phyloP scores from a whole-genome alignment of 225 moss, liverwort and hornwort species.

The Straminergon stramineum region DNA sequence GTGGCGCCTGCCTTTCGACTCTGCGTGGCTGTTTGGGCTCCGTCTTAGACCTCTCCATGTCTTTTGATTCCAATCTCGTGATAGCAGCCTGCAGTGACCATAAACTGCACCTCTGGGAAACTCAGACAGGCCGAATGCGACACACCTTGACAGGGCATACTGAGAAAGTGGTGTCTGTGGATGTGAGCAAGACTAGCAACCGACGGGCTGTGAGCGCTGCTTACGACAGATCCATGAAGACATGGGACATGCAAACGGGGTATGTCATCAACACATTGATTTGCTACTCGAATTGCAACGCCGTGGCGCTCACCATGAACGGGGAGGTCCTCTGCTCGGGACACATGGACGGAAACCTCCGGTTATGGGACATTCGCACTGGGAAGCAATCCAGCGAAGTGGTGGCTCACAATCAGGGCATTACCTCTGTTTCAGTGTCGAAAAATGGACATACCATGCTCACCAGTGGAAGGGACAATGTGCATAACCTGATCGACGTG shows the following conservation, averaged over 20 bases:
- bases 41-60: constrained; percentile 65
- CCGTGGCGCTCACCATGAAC: constrained; percentile 66
- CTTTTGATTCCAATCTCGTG: constrained; percentile 46
- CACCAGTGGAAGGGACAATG: constrained; percentile 80
- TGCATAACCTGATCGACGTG: constrained; percentile 78
- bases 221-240: constrained; percentile 74
- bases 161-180: constrained; percentile 75
- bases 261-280: constrained; percentile 74
- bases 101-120: constrained; percentile 79
- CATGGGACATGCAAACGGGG: constrained; percentile 77
- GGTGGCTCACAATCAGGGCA: constrained; percentile 76
- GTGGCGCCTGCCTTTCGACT: constrained; percentile 19
- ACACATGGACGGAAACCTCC: constrained; percentile 83
- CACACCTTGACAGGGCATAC: constrained; percentile 81
- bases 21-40: constrained; percentile 68
- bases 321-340: constrained; percentile 79
- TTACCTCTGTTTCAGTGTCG: constrained; percentile 79
- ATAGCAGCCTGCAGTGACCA: constrained; percentile 86
- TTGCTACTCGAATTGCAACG: constrained; percentile 84
- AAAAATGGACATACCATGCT: constrained; percentile 56
- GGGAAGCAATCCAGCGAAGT: constrained; percentile 83
- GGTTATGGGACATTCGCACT: constrained; percentile 76
- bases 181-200: constrained; percentile 56
- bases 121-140: constrained; percentile 50
- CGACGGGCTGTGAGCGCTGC: constrained; percentile 79